Evolutionary conservation across 2,329 filamentous ascomycete genomes (phyloP), one percentile per base, ranked within the genome.

Genomic region (Talaromyces rugulosus): DNA sequence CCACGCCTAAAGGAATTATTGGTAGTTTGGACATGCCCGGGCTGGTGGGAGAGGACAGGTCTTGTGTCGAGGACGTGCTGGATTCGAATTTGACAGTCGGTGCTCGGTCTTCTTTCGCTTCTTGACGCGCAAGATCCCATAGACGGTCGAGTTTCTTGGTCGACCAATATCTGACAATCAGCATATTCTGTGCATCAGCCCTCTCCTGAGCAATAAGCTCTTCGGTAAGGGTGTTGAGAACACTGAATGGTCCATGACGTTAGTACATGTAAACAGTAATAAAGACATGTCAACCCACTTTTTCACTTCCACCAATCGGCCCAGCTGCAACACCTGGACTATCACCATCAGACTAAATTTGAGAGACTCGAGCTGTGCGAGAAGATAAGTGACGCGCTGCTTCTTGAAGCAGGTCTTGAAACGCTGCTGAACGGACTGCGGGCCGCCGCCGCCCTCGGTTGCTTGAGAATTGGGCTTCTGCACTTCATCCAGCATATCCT

Each of bases 91-190:
- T 36, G 30, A 60, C 51, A 7, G 28, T 44, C 16, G 51, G 58
- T 47, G 44, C 4, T 44, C 59, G 53, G 65, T 30, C 18, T 65
- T 63, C 36, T 63, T 64, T 16, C 11, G 71, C 72, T 62, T 78
- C 77, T 47, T 72, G 68, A 50, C 72, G 67, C 14, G 75, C 75
- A 31, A 71, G 61, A 56, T 75, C 70, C 65, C 75, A 77, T 18
- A 79, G 63, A 5, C 70, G 64, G 59, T 75, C 72, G 18, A 78
- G 67, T n/a, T 71, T 70, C 53, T 72, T 76, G 58, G 72, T 66
- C 6, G 77, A 73, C 73, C 75, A 78, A 62, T 78, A 77, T 47
- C 76, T 70, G n/a, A 77, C 70, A 47, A 79, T 74, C n/a, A 79
- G 69, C 69, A 77, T 76, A 57, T 77, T 79, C 62, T 79, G 76